These are phyloP conservation scores for Peronospora destructor DNA, from an alignment of 352 stramenopile species.

Conservation along the genomic window DNA sequence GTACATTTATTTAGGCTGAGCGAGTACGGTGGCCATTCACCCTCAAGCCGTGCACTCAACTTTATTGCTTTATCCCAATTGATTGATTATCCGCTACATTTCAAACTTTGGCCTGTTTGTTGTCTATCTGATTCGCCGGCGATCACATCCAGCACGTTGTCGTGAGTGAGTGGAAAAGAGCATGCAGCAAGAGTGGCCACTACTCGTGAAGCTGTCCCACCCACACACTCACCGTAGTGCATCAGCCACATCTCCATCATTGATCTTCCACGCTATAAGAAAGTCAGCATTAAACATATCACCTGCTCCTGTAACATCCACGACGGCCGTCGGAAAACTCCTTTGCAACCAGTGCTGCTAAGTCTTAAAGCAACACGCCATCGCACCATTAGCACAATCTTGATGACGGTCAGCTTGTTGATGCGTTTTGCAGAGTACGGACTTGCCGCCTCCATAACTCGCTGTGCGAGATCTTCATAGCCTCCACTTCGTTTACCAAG, in stretches of 20 bases:
- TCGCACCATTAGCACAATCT: constrained; percentile 55
- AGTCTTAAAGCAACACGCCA: constrained; percentile 40
- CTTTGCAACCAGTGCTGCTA: constrained; percentile 41
- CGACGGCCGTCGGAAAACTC: constrained; percentile 48
- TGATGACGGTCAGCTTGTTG: constrained; percentile 55
- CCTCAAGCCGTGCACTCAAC: background rate
- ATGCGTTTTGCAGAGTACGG: constrained; percentile 40
- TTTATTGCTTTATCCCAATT: background rate
- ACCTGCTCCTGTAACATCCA: constrained; percentile 71
- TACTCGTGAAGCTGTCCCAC: constrained; percentile 52
- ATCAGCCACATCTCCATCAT: constrained; percentile 36
- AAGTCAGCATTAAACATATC: constrained; percentile 86
- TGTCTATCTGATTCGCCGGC: constrained; percentile 1
- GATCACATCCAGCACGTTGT: constrained; percentile 43
- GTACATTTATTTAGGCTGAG: too few relatives aligned
- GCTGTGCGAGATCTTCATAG: constrained; percentile 55
- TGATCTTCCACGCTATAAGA: constrained; percentile 59
- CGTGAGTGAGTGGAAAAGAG: constrained; percentile 32
- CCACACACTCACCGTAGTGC: constrained; percentile 63
- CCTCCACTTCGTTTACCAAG: constrained; percentile 33
- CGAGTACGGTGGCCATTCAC: too few relatives aligned
- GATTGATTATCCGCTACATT: too few relatives aligned
- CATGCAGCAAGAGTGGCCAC: constrained; percentile 54
- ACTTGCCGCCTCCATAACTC: constrained; percentile 48
- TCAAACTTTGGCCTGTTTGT: too few relatives aligned